Conservation (phyloP, 2,329 filamentous ascomycete species). For the Fusarium fracticaudum region DNA sequence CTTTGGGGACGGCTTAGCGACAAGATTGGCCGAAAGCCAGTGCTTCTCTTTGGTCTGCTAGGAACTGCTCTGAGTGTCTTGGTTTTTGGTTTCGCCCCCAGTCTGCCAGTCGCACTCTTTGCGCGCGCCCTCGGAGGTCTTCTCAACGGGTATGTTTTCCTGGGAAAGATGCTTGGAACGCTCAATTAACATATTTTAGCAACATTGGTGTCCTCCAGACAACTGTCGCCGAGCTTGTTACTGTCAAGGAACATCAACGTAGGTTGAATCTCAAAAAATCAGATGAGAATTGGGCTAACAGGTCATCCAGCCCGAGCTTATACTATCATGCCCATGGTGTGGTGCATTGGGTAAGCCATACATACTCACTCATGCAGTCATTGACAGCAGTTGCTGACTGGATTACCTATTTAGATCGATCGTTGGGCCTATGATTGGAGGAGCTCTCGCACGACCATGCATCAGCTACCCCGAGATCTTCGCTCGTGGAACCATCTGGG, state of each 20-base stretch:
- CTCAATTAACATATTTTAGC: constrained; percentile 53
- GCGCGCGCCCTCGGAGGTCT: constrained; percentile 90
- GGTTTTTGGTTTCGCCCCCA: constrained; percentile 89
- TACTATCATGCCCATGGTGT: constrained; percentile 97
- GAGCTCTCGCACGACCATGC: constrained; percentile 87
- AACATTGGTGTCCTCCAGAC: constrained; percentile 97
- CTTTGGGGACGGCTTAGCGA: constrained; percentile 96
- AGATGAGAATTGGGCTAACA: constrained; percentile 38
- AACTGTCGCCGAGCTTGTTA: constrained; percentile 93
- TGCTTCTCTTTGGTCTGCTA: constrained; percentile 86
- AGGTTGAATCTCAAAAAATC: constrained; percentile 48
- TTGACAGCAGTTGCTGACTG: constrained; percentile 36
- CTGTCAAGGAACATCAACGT: constrained; percentile 92
- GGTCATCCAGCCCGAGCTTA: constrained; percentile 78
- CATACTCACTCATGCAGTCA: neutral
- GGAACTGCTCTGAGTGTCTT: constrained; percentile 94
- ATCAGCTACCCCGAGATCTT: constrained; percentile 82
- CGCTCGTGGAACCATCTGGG: constrained; percentile 78
- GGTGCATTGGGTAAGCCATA: constrained; percentile 83
- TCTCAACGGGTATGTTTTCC: constrained; percentile 79
- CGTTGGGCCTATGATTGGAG: constrained; percentile 89
- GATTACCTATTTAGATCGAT: constrained; percentile 72
- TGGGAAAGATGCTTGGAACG: neutral
- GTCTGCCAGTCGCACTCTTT: constrained; percentile 81
- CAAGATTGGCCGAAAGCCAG: constrained; percentile 89